Evolutionary conservation across 1,284 basidiomycete species (phyloP).

Genomic region (Ceratobasidium sp.): DNA sequence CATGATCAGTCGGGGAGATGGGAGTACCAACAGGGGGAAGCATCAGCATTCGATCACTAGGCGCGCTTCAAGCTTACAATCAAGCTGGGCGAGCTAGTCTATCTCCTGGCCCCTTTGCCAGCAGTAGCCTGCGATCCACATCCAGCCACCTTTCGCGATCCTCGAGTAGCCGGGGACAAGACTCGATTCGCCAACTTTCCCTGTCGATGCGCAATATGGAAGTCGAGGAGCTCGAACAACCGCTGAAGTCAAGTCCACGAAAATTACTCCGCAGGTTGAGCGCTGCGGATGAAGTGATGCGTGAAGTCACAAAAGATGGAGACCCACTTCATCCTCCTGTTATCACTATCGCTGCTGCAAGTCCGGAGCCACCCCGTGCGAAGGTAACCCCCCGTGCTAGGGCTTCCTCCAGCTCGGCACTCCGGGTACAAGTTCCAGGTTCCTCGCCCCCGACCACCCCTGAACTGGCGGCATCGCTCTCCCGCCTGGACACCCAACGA

Average conservation of each 20-base stretch:
- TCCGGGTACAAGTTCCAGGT: conserved; percentile 10
- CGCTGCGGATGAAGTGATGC: conserved; percentile 50
- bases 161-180: conserved; percentile 42
- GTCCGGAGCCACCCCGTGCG: conserved; percentile 15
- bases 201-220: not conserved
- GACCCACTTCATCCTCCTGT: conserved; percentile 9
- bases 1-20: conserved; percentile 19
- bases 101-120: conserved; percentile 1
- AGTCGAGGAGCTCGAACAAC: not conserved
- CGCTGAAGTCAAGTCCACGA: conserved; percentile 46
- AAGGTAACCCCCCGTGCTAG: not conserved
- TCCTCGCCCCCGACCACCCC: conserved; percentile 29
- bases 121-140: not conserved
- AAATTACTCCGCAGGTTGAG: conserved; percentile 47
- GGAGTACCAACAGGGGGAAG: conserved; percentile 17
- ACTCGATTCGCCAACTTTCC: conserved; percentile 39
- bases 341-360: conserved; percentile 13
- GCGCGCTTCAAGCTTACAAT: not conserved
- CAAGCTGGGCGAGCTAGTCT: conserved; percentile 28
- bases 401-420: not conserved
- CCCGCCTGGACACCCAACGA: conserved; percentile 50
- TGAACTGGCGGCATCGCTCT: conserved; percentile 46
- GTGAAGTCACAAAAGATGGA: conserved; percentile 42
- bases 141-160: not conserved
- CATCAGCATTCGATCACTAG: not conserved